Conservation (phyloP, 768 basidiomycete genomes). For the Macrolepiota albuminosa region DNA sequence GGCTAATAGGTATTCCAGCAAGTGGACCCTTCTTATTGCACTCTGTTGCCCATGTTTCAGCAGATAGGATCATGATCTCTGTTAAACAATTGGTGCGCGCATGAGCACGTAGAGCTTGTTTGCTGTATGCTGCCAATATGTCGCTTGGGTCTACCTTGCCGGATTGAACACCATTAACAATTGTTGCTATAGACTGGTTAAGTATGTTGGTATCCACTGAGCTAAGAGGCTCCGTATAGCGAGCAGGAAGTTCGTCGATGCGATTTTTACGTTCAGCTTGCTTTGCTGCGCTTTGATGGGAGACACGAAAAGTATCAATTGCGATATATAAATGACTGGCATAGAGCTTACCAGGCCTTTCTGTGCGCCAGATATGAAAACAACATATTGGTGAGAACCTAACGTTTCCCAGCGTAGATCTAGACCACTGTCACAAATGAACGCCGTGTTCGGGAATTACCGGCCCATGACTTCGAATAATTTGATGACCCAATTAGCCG, state of each 20-base stretch:
- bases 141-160: constrained; percentile 25
- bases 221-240: constrained; percentile 26
- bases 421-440: not conserved
- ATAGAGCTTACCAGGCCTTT: constrained; percentile 27
- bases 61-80: constrained; percentile 44
- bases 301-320: not conserved
- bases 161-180: constrained; percentile 26
- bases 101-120: constrained; percentile 41
- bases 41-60: constrained; percentile 27
- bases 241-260: constrained; percentile 24
- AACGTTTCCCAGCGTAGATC: not conserved
- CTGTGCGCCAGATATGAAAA: constrained; percentile 33
- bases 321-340: not conserved
- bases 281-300: constrained; percentile 24
- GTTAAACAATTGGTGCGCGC: constrained; percentile 52
- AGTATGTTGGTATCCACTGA: constrained; percentile 26
- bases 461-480: not conserved
- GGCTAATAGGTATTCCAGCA: constrained; percentile 50
- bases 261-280: constrained; percentile 29
- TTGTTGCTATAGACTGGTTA: constrained; percentile 20
- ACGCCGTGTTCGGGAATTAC: not conserved
- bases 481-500: no score
- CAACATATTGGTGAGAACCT: constrained; percentile 15
- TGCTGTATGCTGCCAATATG: constrained; percentile 39
- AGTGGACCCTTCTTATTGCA: constrained; percentile 33